Base-by-base conservation (phyloP, 2,329 filamentous ascomycete species). In the Claviceps citrina region DNA sequence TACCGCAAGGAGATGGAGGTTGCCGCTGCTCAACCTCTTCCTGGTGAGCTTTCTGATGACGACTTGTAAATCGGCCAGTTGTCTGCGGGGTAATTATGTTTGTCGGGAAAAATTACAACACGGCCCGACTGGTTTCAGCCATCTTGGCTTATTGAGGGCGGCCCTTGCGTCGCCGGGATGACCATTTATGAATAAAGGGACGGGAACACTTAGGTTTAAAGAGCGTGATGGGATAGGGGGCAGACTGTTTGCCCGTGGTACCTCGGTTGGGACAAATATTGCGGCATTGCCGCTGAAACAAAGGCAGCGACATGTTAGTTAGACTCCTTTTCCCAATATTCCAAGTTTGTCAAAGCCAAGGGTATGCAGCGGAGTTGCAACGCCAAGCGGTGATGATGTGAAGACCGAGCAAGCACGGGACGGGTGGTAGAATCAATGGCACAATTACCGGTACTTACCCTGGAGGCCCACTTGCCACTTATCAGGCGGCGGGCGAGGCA, bases 1-100 rank as follows among this genome's bases (percentile, higher is more conserved):
- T 93, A 93, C 73, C 70, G 81, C 64, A 70, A 81, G 65, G 91
- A 98, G 73, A 93, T 98, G 84, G 65, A 75, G 46, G 73, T 71
- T 38, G 91, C 91, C 48, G 77, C 81, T 47, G 54, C 71, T 48
- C 77, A 82, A 77, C 86, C 91, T 56, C 84, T 98, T 55, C 91
- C 91, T 51, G 87, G 86, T 58, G 91, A 96, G 75, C 84, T 93
- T 51, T 89, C 94, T 54, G 78, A 84, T 51, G 74, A 78, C 45
- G 70, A 74, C 58, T 61, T 74, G 63, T 74, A 71, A 68, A 65
- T 51, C 54, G 53, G 44, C 54, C 47, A 44, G 43, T 46, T 49
- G 43, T 49, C 24, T 22, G 35, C 30, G 13, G 31, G 33, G 18
- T 26, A 26, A 38, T 41, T 24, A 20, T 18, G 7, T 37, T 35